phyloP scores from a whole-genome alignment of 192 early-diverging fungal genomes.

The Coemansia biformis region DNA sequence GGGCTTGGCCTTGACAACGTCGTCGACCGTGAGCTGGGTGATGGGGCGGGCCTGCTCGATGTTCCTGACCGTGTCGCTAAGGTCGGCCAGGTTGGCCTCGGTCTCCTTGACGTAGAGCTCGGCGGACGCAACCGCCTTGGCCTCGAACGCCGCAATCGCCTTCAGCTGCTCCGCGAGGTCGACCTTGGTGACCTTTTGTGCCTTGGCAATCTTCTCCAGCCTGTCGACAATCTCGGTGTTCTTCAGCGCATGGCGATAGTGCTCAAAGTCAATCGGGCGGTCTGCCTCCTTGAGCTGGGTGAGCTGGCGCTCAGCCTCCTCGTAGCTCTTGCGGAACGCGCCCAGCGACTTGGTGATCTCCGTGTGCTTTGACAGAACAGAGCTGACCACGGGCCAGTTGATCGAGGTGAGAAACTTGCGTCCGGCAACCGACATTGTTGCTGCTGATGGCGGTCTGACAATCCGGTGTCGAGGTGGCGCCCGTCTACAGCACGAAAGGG shows the following conservation, averaged over 20 bases:
- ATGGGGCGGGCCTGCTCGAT: slow-evolving; percentile 92
- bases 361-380: slow-evolving; percentile 71
- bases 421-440: slow-evolving; percentile 45
- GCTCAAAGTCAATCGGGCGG: slow-evolving; percentile 78
- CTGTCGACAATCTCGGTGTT: slow-evolving; percentile 87
- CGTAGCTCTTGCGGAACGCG: slow-evolving; percentile 93
- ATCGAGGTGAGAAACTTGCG: slow-evolving; percentile 66
- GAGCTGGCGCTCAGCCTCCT: slow-evolving; percentile 80
- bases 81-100: slow-evolving; percentile 77
- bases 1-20: slow-evolving; percentile 88
- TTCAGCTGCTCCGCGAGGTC: slow-evolving; percentile 82
- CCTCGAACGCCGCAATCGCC: slow-evolving; percentile 69
- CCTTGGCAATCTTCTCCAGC: slow-evolving; percentile 77
- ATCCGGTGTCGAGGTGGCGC: neutral
- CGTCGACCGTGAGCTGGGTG: slow-evolving; percentile 88
- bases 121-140: slow-evolving; percentile 67
- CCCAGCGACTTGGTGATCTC: slow-evolving; percentile 82
- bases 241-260: slow-evolving; percentile 82
- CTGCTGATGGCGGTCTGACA: neutral
- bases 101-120: slow-evolving; percentile 80
- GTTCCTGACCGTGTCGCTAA: slow-evolving; percentile 83
- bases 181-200: slow-evolving; percentile 75
- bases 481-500: neutral
- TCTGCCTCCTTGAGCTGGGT: slow-evolving; percentile 76
- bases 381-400: slow-evolving; percentile 84